phyloP scores from a whole-genome alignment of 2,329 filamentous ascomycete species.

The Grosmannia clavigera region DNA sequence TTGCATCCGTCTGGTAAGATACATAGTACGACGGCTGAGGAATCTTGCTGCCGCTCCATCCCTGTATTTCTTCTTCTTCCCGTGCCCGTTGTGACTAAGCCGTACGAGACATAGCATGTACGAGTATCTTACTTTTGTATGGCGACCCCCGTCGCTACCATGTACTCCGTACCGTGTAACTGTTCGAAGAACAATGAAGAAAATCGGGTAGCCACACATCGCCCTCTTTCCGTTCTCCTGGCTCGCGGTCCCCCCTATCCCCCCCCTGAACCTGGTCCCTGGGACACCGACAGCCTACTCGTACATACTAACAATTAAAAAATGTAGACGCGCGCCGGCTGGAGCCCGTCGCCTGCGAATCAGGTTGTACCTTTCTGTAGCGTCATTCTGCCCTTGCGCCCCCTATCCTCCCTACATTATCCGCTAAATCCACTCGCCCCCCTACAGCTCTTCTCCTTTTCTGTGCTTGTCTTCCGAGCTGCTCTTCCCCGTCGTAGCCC shows the following conservation, averaged over 20 bases:
- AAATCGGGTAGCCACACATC: background rate
- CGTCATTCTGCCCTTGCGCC: background rate
- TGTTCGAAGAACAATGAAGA: too few relatives aligned
- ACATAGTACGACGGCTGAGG: too few relatives aligned
- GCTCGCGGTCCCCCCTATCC: constrained; percentile 1
- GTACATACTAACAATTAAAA: too few relatives aligned
- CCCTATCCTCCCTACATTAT: background rate
- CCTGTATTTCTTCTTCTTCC: background rate
- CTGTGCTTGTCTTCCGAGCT: background rate
- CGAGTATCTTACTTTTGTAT: too few relatives aligned
- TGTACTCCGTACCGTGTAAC: background rate
- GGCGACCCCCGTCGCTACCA: background rate
- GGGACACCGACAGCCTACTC: background rate
- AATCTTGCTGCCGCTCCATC: background rate
- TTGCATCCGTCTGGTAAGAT: too few relatives aligned
- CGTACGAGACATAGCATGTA: too few relatives aligned
- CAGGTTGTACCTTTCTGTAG: background rate
- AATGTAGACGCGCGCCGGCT: background rate
- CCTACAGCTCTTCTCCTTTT: background rate
- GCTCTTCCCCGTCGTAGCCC: background rate
- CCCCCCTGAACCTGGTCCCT: constrained; percentile 2
- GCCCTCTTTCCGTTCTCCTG: background rate
- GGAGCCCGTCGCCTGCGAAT: background rate
- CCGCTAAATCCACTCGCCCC: background rate
- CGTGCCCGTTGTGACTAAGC: background rate